phyloP scores from a whole-genome alignment of 1,284 basidiomycete species.

The Marasmius sp. region DNA sequence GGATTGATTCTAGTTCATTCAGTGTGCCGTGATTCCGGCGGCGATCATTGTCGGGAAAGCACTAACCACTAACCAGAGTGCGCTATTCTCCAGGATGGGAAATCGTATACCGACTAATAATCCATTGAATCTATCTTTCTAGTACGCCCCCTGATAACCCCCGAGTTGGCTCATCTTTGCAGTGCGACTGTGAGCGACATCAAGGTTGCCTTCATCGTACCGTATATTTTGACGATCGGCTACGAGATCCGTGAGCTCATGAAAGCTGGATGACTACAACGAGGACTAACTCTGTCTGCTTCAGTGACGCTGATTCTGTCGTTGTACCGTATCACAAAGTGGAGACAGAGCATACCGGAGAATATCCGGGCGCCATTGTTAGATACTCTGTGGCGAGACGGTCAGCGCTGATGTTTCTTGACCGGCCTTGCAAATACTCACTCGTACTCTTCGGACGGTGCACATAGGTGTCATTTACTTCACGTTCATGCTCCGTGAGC shows the following conservation, averaged over 20 bases:
- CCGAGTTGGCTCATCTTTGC: neutral
- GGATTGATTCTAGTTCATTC: neutral
- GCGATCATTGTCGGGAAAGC: neutral
- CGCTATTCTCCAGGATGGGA: neutral
- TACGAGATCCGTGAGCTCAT: conserved; percentile 15
- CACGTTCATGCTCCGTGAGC: conserved; percentile 19
- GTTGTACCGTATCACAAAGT: conserved; percentile 16
- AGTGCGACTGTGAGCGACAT: conserved; percentile 1
- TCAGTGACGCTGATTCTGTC: conserved; percentile 20
- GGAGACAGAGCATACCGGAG: conserved; percentile 14
- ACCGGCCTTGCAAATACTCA: neutral
- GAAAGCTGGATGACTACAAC: neutral
- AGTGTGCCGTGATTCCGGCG: neutral
- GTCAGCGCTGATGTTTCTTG: conserved; percentile 3
- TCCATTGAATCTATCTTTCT: neutral
- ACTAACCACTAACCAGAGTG: neutral
- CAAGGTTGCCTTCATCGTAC: conserved; percentile 11
- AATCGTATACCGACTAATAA: neutral
- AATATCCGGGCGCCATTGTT: conserved; percentile 18
- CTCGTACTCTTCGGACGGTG: neutral
- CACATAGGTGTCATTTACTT: conserved; percentile 21
- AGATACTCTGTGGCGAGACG: conserved; percentile 22
- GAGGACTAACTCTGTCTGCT: neutral
- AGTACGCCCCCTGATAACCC: neutral
- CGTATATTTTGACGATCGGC: conserved; percentile 15